Base-by-base conservation (phyloP, 2,329 filamentous ascomycete species). In the Metarhizium humberi region DNA sequence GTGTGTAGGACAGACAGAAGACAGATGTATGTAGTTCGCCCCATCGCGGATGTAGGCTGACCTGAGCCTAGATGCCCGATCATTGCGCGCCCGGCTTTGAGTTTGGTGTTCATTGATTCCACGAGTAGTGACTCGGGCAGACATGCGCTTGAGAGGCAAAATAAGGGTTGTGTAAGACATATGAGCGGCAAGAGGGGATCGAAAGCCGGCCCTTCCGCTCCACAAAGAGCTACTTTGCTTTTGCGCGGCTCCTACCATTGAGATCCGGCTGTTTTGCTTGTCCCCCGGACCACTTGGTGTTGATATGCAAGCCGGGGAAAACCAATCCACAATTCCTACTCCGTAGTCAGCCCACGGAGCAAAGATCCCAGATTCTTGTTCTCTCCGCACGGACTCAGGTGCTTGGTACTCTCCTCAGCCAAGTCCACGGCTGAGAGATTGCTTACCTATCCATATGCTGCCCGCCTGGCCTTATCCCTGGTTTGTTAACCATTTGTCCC, bases 71-170 rank as follows among this genome's bases (percentile, higher is more conserved):
- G 38, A 40, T 40, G 38, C 38, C 13, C 13, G 6, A 40, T 16
- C 7, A 5, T 16, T 5, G 11, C 38, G 11, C 38, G 29, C 4
- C n/a, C n/a, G 42, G 1, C 7, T 34, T 34, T 13, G 43, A n/a
- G 18, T 46, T 46, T 46, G 43, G 18, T 46, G 18, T 13, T 46
- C 7, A n/a, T 34, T 7, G 32, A 34, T 34, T 34, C 32, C 32
- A 8, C 10, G 32, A 10, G 10, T 34, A 2, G 32, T 11, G 32
- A 34, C 7, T 34, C 32, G 32, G 32, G 18, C 18, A 46, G 20
- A 7, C 10, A 48, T 47, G 32, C 48, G 48, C 54, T 51, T 16
- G 7, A n/a, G 61, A 63, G 57, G 59, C 61, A 60, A 59, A 59
- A 57, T 48, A 11, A 62, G 58, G 56, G 51, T 56, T 52, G 43